Percentiles rank a stretch among this genome's conserved stretches.
phyloP scores from a whole-genome alignment of 352 stramenopile genomes.

The Pythium sukuiense region DNA sequence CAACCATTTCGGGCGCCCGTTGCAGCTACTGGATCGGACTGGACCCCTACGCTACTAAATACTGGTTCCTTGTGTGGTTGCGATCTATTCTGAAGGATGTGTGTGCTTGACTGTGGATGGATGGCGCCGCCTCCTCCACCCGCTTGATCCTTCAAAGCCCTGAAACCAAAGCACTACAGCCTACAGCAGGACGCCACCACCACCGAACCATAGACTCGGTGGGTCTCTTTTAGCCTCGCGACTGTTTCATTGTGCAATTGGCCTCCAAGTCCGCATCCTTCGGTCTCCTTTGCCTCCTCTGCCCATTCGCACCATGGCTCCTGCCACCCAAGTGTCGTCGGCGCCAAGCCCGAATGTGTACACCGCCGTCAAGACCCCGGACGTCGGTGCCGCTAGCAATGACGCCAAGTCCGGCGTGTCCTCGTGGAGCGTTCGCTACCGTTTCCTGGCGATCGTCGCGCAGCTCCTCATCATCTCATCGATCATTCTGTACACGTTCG shows the following conservation, averaged over 20 bases:
- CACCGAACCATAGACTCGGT: not conserved
- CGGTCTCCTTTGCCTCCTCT: not conserved
- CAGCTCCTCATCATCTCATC: constrained; percentile 32
- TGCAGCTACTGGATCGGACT: too few relatives aligned
- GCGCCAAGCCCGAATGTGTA: constrained; percentile 4
- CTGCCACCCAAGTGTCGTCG: not conserved
- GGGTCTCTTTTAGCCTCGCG: not conserved
- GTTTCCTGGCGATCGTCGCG: constrained; percentile 19
- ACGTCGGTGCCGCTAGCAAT: not conserved
- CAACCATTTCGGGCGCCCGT: not conserved
- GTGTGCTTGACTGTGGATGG: not conserved
- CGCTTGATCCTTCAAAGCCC: not conserved
- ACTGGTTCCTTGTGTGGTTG: not conserved
- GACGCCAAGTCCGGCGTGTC: not conserved
- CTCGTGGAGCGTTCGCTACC: not conserved
- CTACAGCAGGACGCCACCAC: too few relatives aligned
- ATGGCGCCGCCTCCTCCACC: constrained; percentile 3
- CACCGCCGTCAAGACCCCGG: not conserved
- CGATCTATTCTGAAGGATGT: not conserved
- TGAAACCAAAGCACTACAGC: not conserved
- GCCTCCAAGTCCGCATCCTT: not conserved
- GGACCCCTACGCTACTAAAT: too few relatives aligned
- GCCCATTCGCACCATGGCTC: not conserved
- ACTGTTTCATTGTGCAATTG: constrained; percentile 1
- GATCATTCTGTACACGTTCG: constrained; percentile 36